Evolutionary conservation across 768 basidiomycete genomes (phyloP).

Genomic region (Pholiota conissans): DNA sequence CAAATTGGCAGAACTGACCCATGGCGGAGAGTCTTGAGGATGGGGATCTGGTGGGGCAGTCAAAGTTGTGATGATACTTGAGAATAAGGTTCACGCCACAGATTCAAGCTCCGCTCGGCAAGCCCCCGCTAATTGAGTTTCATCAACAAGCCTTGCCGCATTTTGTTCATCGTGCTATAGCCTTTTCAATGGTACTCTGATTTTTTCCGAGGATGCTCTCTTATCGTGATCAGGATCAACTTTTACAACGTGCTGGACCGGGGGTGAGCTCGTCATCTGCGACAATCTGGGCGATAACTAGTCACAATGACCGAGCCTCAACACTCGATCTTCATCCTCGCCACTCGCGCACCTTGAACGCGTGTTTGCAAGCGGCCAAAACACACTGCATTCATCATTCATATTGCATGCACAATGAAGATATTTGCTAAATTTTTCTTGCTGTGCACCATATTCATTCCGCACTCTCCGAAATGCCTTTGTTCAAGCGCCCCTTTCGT

Average conservation of each 20-base stretch:
- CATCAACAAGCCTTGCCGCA: not conserved
- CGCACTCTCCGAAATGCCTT: slow-evolving; percentile 27
- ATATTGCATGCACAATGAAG: not conserved
- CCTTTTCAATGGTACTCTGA: not conserved
- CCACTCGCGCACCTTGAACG: not conserved
- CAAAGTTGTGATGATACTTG: slow-evolving; percentile 55
- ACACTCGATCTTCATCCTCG: not conserved
- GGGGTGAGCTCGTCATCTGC: no score
- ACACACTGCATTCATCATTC: not conserved
- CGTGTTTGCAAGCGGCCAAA: not conserved
- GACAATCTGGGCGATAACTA: not conserved
- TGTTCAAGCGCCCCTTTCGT: slow-evolving; percentile 34
- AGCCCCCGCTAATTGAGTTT: slow-evolving; percentile 18
- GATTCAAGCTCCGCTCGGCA: slow-evolving; percentile 38
- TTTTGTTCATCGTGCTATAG: not conserved
- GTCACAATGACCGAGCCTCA: not conserved
- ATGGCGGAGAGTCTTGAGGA: slow-evolving; percentile 76
- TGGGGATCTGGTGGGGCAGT: slow-evolving; percentile 44
- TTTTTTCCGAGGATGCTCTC: not conserved
- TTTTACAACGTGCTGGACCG: not conserved
- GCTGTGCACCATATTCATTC: not conserved
- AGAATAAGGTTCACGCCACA: slow-evolving; percentile 41
- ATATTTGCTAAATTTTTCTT: not conserved
- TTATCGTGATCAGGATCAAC: not conserved
- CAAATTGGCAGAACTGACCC: slow-evolving; percentile 56